Evolutionary conservation across 768 basidiomycete genomes (phyloP), one percentile per base, ranked within the genome.

Genomic region (Suillus hirtellus): DNA sequence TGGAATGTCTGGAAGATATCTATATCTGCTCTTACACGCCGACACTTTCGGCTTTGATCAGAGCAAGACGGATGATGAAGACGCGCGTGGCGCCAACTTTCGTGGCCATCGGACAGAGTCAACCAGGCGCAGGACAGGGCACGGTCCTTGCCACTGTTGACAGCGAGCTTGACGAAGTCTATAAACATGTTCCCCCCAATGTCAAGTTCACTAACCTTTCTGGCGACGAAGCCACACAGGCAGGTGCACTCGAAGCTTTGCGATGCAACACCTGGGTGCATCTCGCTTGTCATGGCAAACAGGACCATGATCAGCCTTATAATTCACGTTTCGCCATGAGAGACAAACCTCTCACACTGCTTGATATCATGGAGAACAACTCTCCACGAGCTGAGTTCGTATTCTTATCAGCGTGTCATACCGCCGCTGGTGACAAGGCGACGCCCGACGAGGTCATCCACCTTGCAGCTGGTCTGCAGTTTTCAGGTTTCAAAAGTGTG

Each of bases 381-480:
- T 4, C 43, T 2, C 49, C 40, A 3, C 49, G 24, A 19, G 50
- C 60, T 12, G 63, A 53, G 34, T 64, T 64, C 8, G 52, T 52
- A 38, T 64, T 61, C 50, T 60, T 72, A 38, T 70, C 71, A n/a
- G 71, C 70, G 11, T 72, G 71, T 49, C 60, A 69, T 37, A 72
- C 71, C 14, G 71, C 67, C 11, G 64, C 59, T 17, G 70, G 70
- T 10, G 63, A 69, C n/a, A n/a, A 40, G 11, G 52, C 43, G 35
- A 63, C 60, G 0, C 67, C 66, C 1, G 69, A 70, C 21, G 71
- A 72, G 43, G 59, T 60, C 4, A 54, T 71, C 7, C 71, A 72
- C 53, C 61, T 71, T 10, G 69, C 71, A 17, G 66, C 70, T 15
- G 70, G 68, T 12, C 50, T 71, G 66, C 62, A 69, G 24, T 61